Evolutionary conservation across 306 rosid species (phyloP), one percentile per base, ranked within the genome.

Genomic region (Pterocarpus santalinus): DNA sequence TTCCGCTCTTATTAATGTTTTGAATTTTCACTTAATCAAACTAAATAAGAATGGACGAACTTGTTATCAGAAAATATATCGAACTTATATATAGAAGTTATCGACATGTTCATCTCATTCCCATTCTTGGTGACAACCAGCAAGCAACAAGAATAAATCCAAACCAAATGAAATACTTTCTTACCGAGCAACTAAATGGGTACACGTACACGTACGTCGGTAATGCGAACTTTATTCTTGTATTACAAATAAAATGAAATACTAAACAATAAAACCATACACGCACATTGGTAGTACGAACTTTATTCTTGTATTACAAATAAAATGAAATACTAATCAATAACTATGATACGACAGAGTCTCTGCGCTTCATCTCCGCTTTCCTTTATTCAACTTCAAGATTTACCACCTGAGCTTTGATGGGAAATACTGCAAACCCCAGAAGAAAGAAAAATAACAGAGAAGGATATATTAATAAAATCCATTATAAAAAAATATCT

Each of bases 371-470:
- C 36, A 39, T 73, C 78, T 5, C 14, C 56, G n/a, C 36, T 12
- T 71, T 52, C 28, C 28, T 49, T 70, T 7, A 32, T 6, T 32
- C 62, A 30, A 51, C 7, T 33, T 47, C 80, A 76, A 35, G 72
- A 38, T 51, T 77, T 43, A 65, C 74, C 74, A 52, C 68, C 3
- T 66, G 56, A 77, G 66, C 65, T 77, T 77, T 53, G 81, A 14
- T 52, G 81, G 81, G 32, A 77, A 77, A 53, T 77, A 77, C 74
- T 76, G 63, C 72, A 75, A 61, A 46, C 56, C 15, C 78, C 17
- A n/a, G 14, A 74, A 58, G 41, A 61, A 75, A 32, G 43, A 14
- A 62, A 32, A 32, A 10, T 10, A 7, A 33, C 16, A 62, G 0
- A 5, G 8, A 57, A 57, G 9, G 33, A 57, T 2, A 16, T 58